Percentiles rank a stretch among this genome's conserved stretches.
These are phyloP conservation scores for Sugiyamaella boreocaroliniensis DNA, from an alignment of 805 yeast genomes.

Conservation along the genomic window DNA sequence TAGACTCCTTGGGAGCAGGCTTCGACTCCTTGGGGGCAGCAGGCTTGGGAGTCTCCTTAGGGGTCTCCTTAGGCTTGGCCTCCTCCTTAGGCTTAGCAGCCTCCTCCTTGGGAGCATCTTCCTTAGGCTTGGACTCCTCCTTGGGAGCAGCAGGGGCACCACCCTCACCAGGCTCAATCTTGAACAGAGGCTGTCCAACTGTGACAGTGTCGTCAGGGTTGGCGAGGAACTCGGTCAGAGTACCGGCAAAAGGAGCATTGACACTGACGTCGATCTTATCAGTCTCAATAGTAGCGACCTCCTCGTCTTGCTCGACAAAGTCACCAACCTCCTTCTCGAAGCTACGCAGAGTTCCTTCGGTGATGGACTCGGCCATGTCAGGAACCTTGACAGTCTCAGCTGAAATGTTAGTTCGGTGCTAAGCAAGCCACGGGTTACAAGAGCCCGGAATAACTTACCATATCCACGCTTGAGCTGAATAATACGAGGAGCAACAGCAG, in stretches of 20 bases:
- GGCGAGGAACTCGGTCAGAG: slow-evolving; percentile 75
- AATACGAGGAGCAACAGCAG: background rate
- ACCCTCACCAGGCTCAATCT: slow-evolving; percentile 73
- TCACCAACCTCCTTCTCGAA: slow-evolving; percentile 69
- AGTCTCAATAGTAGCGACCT: slow-evolving; percentile 94
- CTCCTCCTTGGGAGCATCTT: slow-evolving; percentile 21
- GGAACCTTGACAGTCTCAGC: slow-evolving; percentile 74
- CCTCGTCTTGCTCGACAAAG: slow-evolving; percentile 77
- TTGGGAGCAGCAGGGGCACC: slow-evolving; percentile 30
- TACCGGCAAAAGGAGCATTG: slow-evolving; percentile 89
- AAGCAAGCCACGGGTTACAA: no score
- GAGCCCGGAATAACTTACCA: slow-evolving; percentile 9
- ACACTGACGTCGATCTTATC: slow-evolving; percentile 98
- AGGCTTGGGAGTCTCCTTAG: slow-evolving; percentile 30
- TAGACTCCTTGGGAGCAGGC: slow-evolving; percentile 29
- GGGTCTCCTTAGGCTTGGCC: slow-evolving; percentile 29
- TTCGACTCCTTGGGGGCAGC: slow-evolving; percentile 32
- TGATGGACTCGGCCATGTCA: slow-evolving; percentile 96
- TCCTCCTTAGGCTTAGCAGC: slow-evolving; percentile 20
- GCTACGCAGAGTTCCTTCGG: slow-evolving; percentile 86
- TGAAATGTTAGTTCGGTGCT: slow-evolving; percentile 5
- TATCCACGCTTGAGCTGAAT: slow-evolving; percentile 15
- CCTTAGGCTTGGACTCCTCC: slow-evolving; percentile 23
- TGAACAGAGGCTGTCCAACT: slow-evolving; percentile 88
- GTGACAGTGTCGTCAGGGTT: slow-evolving; percentile 86